Base-by-base conservation (phyloP, 73 alveolate genomes). In the Vitrella brassicaformis region DNA sequence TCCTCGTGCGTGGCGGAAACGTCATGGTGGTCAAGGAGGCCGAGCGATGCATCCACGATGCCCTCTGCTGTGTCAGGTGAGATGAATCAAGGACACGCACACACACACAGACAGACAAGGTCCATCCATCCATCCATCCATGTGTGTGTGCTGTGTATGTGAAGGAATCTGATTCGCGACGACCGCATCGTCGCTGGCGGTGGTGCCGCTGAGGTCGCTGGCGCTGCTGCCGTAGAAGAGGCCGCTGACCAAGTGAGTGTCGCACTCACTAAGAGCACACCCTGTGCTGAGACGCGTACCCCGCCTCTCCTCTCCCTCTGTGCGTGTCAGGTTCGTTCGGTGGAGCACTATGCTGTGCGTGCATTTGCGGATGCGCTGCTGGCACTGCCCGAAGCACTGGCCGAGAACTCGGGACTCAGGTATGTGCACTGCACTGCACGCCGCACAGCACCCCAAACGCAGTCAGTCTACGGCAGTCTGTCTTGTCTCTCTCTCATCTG, bases 11-110 rank as follows among this genome's bases (percentile, higher is more conserved):
- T 31, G 94, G 94, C 28, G 90, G 94, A 29, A 69, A 66, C 76
- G 68, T 71, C 47, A 87, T 47, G 94, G 95, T 95, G 32, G 95
- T 96, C 26, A 98, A 93, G 73, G 99, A 95, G 85, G 99, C 99
- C 30, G 89, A 87, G 80, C 88, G 99, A 82, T 92, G 98, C 74
- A 85, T 95, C 75, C 99, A 95, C 88, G 99, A 95, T 86, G 98
- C 99, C n/a, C 85, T 92, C 81, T 95, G 99, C 86, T 97, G 94
- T n/a, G 98, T 95, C 71, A 89, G 81, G 80, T n/a, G 70, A 64
- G 25, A 29, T 8, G 0, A 19, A 10, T 46, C 10, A 10, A 19
- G 66, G 69, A 22, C 9, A 28, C 28, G 29, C 68, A 25, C n/a
- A n/a, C n/a, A n/a, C n/a, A n/a, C n/a, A n/a, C n/a, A n/a, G n/a